These are phyloP conservation scores for Pelargonium cotyledonis DNA, from an alignment of 441 rosid genomes.

Conservation along the genomic window DNA sequence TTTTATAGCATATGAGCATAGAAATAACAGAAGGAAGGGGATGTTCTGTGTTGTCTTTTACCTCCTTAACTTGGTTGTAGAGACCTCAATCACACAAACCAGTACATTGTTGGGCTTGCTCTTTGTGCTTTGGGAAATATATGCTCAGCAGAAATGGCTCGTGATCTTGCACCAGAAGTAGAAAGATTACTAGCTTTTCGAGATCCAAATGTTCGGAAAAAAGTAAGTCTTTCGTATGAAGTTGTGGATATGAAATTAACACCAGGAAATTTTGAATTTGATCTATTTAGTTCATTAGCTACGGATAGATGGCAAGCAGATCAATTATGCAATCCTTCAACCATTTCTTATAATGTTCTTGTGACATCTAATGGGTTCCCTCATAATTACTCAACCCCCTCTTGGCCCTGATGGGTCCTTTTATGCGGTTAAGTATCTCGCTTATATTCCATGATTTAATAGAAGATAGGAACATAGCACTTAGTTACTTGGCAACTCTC, in stretches of 20 bases:
- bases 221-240: constrained; percentile 39
- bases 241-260: background rate
- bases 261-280: background rate
- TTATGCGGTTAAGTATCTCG: background rate
- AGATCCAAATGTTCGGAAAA: constrained; percentile 96
- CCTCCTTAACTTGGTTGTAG: constrained; percentile 66
- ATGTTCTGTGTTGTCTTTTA: constrained; percentile 16
- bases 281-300: background rate
- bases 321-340: background rate
- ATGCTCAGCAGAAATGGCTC: constrained; percentile 99
- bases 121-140: constrained; percentile 99
- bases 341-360: background rate
- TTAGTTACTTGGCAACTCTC: background rate
- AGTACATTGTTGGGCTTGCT: constrained; percentile 96
- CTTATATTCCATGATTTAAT: background rate
- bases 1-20: constrained; percentile 5
- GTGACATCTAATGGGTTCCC: background rate
- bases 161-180: constrained; percentile 99
- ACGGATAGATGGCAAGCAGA: background rate
- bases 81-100: constrained; percentile 97
- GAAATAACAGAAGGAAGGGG: constrained; percentile 9
- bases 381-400: constrained; percentile 3
- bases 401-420: background rate
- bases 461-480: constrained; percentile 4
- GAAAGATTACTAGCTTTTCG: constrained; percentile 95